Evolutionary conservation across 805 yeast species (phyloP).

Genomic region (Starmerella bacillaris): DNA sequence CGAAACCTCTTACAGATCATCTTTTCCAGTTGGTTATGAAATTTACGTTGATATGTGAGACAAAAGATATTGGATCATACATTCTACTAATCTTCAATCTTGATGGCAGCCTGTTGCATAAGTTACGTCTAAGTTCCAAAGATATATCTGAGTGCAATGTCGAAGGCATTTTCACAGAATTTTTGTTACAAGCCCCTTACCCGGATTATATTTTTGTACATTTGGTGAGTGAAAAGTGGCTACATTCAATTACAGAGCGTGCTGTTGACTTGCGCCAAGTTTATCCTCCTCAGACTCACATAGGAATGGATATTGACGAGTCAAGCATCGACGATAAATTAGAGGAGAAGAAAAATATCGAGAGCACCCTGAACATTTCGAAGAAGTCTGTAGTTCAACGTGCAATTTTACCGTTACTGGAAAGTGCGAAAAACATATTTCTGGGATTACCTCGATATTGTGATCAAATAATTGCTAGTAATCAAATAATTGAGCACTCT

Average conservation of each 20-base stretch:
- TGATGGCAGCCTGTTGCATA: slow-evolving; percentile 42
- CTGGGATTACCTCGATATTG: slow-evolving; percentile 30
- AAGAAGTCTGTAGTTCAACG: neutral
- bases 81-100: slow-evolving; percentile 61
- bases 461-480: too few species aligned
- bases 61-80: slow-evolving; percentile 57
- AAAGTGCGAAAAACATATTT: slow-evolving; percentile 25
- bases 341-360: neutral
- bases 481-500: too few species aligned
- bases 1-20: slow-evolving; percentile 64
- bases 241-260: slow-evolving; percentile 46
- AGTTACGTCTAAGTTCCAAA: neutral
- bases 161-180: slow-evolving; percentile 1
- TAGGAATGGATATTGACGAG: neutral
- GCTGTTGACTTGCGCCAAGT: slow-evolving; percentile 41
- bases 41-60: slow-evolving; percentile 53
- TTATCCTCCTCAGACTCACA: slow-evolving; percentile 36
- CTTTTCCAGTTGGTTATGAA: slow-evolving; percentile 49
- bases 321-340: too few species aligned
- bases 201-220: slow-evolving; percentile 37
- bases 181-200: slow-evolving; percentile 29
- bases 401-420: slow-evolving; percentile 4
- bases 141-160: too few species aligned
- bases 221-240: slow-evolving; percentile 67
- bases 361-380: neutral